phyloP scores from a whole-genome alignment of 1,139 yeast species.

The Suhomyces guaymorum region DNA sequence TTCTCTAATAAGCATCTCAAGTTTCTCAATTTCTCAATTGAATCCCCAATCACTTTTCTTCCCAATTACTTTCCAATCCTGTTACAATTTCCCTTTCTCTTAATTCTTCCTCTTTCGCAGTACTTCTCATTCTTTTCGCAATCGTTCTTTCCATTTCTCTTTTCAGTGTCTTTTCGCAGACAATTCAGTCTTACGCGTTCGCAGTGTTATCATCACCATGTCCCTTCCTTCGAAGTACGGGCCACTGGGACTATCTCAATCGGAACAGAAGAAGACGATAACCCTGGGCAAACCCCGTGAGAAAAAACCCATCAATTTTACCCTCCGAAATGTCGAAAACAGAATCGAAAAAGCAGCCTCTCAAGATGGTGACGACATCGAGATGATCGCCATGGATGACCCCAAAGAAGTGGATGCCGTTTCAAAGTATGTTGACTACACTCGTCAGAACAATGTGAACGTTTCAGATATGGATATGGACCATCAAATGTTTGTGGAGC shows the following conservation, averaged over 20 bases:
- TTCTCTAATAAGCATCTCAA: too few species aligned
- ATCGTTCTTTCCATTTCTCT: too few species aligned
- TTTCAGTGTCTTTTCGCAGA: too few species aligned
- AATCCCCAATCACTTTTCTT: neutral
- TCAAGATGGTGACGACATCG: slow-evolving; percentile 41
- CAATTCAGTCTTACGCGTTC: too few species aligned
- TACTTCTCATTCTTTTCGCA: too few species aligned
- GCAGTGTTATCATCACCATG: slow-evolving; percentile 12
- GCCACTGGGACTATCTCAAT: slow-evolving; percentile 36
- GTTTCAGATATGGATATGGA: slow-evolving; percentile 7
- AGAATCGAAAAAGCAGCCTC: slow-evolving; percentile 32
- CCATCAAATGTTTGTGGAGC: neutral
- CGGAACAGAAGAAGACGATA: slow-evolving; percentile 31
- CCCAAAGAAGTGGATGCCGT: slow-evolving; percentile 47
- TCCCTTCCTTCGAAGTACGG: slow-evolving; percentile 50
- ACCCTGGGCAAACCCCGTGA: slow-evolving; percentile 31
- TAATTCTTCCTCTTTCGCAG: too few species aligned
- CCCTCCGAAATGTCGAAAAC: slow-evolving; percentile 33
- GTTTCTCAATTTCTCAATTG: too few species aligned
- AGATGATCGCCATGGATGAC: slow-evolving; percentile 54
- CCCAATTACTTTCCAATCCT: neutral
- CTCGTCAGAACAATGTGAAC: neutral
- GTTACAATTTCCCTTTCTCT: too few species aligned
- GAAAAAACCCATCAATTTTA: slow-evolving; percentile 26
- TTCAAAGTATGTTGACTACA: slow-evolving; percentile 36